A percentile compares a stretch with the other conserved stretches of the same genome.
Conservation (phyloP, 768 basidiomycete genomes). For the Lyophyllum semitale region DNA sequence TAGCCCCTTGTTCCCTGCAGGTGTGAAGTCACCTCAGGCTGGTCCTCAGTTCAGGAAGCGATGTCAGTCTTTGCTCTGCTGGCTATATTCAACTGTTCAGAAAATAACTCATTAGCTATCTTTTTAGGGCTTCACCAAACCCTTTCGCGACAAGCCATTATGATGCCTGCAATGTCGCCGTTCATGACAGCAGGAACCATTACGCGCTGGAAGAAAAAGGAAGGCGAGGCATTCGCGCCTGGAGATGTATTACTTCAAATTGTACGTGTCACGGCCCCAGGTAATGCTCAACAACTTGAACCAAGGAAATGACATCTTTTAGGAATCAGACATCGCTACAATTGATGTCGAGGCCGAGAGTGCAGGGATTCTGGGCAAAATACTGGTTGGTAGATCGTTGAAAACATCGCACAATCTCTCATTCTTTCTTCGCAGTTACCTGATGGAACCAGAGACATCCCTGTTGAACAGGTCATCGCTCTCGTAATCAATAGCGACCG, state of each 20-base stretch:
- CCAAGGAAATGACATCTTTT: constrained; percentile 2
- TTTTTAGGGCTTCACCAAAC: constrained; percentile 35
- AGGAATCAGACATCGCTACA: constrained; percentile 79
- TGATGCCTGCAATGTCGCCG: constrained; percentile 90
- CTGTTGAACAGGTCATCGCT: constrained; percentile 56
- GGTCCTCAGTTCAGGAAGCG: constrained; percentile 25
- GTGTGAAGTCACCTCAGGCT: constrained; percentile 22
- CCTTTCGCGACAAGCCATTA: constrained; percentile 35
- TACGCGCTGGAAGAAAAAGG: constrained; percentile 75
- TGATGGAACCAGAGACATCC: constrained; percentile 63
- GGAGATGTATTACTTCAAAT: constrained; percentile 82
- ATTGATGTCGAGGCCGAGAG: constrained; percentile 92
- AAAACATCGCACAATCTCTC: background rate
- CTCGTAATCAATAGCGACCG: constrained; percentile 67
- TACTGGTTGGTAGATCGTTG: constrained; percentile 55
- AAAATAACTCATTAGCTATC: background rate
- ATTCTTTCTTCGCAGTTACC: constrained; percentile 41
- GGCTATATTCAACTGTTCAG: background rate
- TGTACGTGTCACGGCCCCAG: constrained; percentile 37
- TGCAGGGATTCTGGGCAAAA: constrained; percentile 84
- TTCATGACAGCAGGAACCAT: constrained; percentile 88
- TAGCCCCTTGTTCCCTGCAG: constrained; percentile 24
- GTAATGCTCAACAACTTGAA: background rate
- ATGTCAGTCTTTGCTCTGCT: constrained; percentile 19
- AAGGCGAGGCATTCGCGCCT: constrained; percentile 68